phyloP scores from a whole-genome alignment of 257 asterid species.

The Sherardia arvensis region DNA sequence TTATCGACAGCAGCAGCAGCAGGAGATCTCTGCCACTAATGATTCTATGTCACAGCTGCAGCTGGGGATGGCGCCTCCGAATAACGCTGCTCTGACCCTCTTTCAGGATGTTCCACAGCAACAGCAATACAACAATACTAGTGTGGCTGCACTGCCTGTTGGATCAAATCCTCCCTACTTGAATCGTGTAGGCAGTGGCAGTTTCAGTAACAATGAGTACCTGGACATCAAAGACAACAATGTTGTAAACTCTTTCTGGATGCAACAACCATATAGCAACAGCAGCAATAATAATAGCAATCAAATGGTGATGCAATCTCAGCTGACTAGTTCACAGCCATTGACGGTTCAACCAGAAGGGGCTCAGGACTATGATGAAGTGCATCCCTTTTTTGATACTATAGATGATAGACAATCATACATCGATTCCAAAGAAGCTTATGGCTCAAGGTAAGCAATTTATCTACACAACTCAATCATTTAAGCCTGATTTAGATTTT shows the following conservation, averaged over 20 bases:
- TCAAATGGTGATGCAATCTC: conserved; percentile 31
- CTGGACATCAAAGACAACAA: conserved; percentile 45
- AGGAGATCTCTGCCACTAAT: conserved; percentile 23
- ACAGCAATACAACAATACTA: conserved; percentile 13
- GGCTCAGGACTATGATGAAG: conserved; percentile 46
- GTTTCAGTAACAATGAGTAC: conserved; percentile 18
- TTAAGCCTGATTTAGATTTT: neutral
- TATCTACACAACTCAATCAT: neutral
- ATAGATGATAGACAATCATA: conserved; percentile 68
- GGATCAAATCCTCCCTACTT: conserved; percentile 20
- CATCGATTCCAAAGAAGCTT: conserved; percentile 53
- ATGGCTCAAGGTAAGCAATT: conserved; percentile 48
- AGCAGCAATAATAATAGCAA: conserved; percentile 28
- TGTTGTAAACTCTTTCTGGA: conserved; percentile 31
- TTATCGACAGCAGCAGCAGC: conserved; percentile 45
- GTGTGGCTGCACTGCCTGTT: conserved; percentile 20
- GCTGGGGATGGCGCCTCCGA: conserved; percentile 37
- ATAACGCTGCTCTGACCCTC: conserved; percentile 19
- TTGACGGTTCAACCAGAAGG: conserved; percentile 29
- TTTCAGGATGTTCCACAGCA: conserved; percentile 24
- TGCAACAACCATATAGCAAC: conserved; percentile 33
- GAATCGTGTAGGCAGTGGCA: conserved; percentile 20
- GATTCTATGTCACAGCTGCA: conserved; percentile 55
- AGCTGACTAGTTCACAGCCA: conserved; percentile 31
- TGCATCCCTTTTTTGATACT: conserved; percentile 53